Evolutionary conservation across 2,329 filamentous ascomycete species (phyloP).

Genomic region (Colletotrichum noveboracense): DNA sequence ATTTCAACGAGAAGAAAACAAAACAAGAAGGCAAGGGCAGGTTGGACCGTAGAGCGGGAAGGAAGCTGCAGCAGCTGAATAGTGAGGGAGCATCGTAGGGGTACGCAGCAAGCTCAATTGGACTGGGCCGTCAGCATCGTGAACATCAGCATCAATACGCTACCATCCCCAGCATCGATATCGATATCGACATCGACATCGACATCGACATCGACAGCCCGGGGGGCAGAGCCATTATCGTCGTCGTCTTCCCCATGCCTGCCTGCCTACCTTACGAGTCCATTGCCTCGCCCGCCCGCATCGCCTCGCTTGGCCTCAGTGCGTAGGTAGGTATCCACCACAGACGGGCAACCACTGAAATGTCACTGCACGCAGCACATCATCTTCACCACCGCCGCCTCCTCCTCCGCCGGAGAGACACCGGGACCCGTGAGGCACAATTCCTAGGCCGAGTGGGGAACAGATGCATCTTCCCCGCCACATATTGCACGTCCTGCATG

Average conservation of each 20-base stretch:
- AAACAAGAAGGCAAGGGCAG: background rate
- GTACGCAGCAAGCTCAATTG: background rate
- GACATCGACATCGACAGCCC: background rate
- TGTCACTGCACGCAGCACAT: background rate
- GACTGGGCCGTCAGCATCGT: background rate
- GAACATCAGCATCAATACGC: background rate
- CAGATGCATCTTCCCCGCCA: background rate
- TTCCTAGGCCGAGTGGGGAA: background rate
- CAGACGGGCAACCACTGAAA: background rate
- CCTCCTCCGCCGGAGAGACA: background rate
- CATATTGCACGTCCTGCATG: background rate
- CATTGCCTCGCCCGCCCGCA: background rate
- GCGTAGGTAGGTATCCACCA: background rate
- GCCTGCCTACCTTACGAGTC: background rate
- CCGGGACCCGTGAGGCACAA: background rate
- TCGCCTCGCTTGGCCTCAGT: background rate
- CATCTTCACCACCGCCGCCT: background rate
- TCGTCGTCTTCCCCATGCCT: background rate
- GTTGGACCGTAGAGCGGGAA: background rate
- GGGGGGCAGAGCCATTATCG: background rate
- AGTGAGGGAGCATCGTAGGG: background rate
- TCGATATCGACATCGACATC: background rate
- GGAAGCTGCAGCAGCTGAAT: background rate
- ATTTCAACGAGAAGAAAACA: background rate
- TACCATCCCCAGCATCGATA: no score